Percentiles rank a stretch among this genome's conserved stretches.
Conservation (phyloP, 2,329 filamentous ascomycete genomes). For the Sclerotinia sclerotiorum region DNA sequence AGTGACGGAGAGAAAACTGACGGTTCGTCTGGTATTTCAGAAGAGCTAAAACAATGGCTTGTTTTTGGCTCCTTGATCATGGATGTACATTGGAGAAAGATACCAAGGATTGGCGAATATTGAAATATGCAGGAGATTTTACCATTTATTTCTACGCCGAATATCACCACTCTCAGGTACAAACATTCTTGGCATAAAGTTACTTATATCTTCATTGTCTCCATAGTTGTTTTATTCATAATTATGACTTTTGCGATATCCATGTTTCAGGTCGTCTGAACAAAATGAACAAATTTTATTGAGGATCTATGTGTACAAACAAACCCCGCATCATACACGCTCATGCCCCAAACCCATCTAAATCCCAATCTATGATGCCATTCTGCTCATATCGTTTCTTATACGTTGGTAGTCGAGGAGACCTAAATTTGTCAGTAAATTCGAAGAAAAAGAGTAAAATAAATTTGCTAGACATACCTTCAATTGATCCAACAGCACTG, state of each 20-base stretch:
- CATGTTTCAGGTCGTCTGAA: constrained; percentile 5
- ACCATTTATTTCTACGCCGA: background rate
- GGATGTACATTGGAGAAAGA: background rate
- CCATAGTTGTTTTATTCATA: constrained; percentile 6
- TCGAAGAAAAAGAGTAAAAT: background rate
- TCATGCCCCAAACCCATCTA: constrained; percentile 32
- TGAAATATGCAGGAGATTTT: background rate
- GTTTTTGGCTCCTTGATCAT: background rate
- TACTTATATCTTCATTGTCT: background rate
- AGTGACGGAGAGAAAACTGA: background rate
- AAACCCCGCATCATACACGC: constrained; percentile 41
- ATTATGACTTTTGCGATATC: background rate
- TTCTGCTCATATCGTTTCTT: constrained; percentile 84
- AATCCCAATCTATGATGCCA: constrained; percentile 44
- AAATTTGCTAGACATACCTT: constrained; percentile 54
- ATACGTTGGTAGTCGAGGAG: constrained; percentile 70
- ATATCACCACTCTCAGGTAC: background rate
- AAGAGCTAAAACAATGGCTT: background rate
- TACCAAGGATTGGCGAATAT: background rate
- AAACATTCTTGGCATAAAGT: background rate
- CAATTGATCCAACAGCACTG: constrained; percentile 88
- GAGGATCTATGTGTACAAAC: constrained; percentile 41
- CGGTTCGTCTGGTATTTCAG: background rate
- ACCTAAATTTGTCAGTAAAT: constrained; percentile 21
- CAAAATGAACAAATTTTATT: constrained; percentile 32